Conservation (phyloP, 2,329 filamentous ascomycete genomes). For the Calonectria pseudoreteaudii region DNA sequence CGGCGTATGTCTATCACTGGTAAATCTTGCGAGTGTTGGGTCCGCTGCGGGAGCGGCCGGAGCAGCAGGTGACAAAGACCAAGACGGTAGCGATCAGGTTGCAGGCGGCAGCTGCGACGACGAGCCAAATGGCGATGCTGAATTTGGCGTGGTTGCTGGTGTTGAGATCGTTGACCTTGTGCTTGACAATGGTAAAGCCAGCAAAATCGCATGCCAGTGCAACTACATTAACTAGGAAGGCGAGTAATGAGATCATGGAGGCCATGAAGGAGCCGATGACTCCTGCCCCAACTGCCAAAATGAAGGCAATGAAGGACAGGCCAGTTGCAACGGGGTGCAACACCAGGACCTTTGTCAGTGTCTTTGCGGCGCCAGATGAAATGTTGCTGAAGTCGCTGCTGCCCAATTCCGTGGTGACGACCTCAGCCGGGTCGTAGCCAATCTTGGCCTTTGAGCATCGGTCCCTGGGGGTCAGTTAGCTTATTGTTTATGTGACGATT, state of each 20-base stretch:
- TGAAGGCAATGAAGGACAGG: slow-evolving; percentile 69
- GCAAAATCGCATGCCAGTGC: slow-evolving; percentile 68
- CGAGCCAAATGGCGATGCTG: slow-evolving; percentile 68
- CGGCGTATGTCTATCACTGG: slow-evolving; percentile 26
- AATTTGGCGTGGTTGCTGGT: slow-evolving; percentile 59
- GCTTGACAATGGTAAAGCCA: slow-evolving; percentile 64
- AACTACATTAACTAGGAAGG: slow-evolving; percentile 63
- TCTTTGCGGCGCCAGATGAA: slow-evolving; percentile 57
- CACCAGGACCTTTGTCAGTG: slow-evolving; percentile 69
- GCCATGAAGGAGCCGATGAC: slow-evolving; percentile 65
- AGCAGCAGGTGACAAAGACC: slow-evolving; percentile 73
- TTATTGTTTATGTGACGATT: not conserved
- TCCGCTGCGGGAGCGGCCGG: slow-evolving; percentile 54
- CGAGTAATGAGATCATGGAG: slow-evolving; percentile 61
- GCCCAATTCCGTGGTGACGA: slow-evolving; percentile 53
- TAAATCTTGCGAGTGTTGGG: slow-evolving; percentile 45
- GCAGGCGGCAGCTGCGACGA: slow-evolving; percentile 66
- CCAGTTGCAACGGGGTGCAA: slow-evolving; percentile 71
- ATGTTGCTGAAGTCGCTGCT: slow-evolving; percentile 55
- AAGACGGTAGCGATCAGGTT: slow-evolving; percentile 66
- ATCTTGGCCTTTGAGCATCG: slow-evolving; percentile 61
- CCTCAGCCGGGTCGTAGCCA: slow-evolving; percentile 66
- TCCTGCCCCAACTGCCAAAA: slow-evolving; percentile 65
- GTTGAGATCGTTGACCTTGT: slow-evolving; percentile 62
- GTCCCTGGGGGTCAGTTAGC: slow-evolving; percentile 48